A percentile compares a stretch with the other conserved stretches of the same genome.
phyloP scores from a whole-genome alignment of 2,329 filamentous ascomycete species.

The Stromatinia cepivora region DNA sequence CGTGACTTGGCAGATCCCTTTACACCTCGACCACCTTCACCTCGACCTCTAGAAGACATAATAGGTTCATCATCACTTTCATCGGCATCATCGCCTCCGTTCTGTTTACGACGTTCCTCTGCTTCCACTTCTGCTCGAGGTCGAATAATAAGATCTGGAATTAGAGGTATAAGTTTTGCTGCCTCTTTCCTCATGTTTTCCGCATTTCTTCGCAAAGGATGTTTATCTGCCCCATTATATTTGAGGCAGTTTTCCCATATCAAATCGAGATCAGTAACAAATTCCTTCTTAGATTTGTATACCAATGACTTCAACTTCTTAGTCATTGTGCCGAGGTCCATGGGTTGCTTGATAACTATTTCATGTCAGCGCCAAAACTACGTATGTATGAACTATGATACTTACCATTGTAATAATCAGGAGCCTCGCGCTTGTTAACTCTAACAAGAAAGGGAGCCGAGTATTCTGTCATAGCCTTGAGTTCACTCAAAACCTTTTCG shows the following conservation, averaged over 20 bases:
- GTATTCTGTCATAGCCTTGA: constrained; percentile 96
- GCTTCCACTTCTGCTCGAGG: constrained; percentile 93
- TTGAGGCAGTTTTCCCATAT: constrained; percentile 97
- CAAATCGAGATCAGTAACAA: constrained; percentile 87
- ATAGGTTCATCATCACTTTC: constrained; percentile 98
- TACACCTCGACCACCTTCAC: constrained; percentile 61
- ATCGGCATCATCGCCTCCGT: constrained; percentile 82
- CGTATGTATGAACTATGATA: constrained; percentile 27
- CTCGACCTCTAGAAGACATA: constrained; percentile 93
- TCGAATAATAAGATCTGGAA: constrained; percentile 87
- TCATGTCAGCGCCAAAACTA: constrained; percentile 42
- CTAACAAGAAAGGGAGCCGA: constrained; percentile 92
- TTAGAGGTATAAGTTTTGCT: constrained; percentile 91
- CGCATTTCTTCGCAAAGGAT: constrained; percentile 87
- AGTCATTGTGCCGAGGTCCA: constrained; percentile 97
- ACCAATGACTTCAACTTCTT: constrained; percentile 85
- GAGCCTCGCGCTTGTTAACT: constrained; percentile 95
- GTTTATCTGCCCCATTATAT: constrained; percentile 88
- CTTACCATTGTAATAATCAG: constrained; percentile 90
- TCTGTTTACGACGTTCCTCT: constrained; percentile 80
- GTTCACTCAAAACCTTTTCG: constrained; percentile 94
- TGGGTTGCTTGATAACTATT: constrained; percentile 90
- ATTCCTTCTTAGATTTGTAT: constrained; percentile 90
- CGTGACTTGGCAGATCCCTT: constrained; percentile 66
- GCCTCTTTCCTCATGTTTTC: constrained; percentile 97